Conservation (phyloP, 768 basidiomycete genomes). For the Gautieria morchelliformis region DNA sequence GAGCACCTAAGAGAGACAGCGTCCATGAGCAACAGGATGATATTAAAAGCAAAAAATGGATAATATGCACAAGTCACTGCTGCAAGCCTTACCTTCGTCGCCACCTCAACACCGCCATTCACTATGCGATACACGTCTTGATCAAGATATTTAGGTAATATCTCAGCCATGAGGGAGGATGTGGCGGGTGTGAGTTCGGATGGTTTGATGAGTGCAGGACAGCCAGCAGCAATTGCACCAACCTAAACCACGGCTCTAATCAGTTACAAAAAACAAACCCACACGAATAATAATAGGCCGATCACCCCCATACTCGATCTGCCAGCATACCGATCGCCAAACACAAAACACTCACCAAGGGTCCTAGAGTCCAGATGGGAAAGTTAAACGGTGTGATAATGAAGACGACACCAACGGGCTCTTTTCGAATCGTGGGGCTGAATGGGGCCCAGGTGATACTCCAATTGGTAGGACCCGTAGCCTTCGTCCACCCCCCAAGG, state of each 20-base stretch:
- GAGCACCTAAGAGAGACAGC: constrained; percentile 33
- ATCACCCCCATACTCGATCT: too few species aligned
- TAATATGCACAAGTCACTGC: not conserved
- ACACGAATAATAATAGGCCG: too few species aligned
- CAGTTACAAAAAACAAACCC: not conserved
- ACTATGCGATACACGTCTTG: constrained; percentile 52
- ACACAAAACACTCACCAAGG: constrained; percentile 36
- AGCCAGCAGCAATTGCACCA: constrained; percentile 27
- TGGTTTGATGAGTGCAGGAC: constrained; percentile 21
- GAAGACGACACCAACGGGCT: constrained; percentile 66
- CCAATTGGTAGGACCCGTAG: constrained; percentile 28
- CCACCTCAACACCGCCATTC: constrained; percentile 58
- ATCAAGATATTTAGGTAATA: constrained; percentile 41
- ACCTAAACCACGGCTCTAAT: constrained; percentile 4
- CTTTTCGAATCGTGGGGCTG: constrained; percentile 57
- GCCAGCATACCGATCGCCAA: too few species aligned
- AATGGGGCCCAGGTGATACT: constrained; percentile 46
- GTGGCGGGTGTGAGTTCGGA: constrained; percentile 20
- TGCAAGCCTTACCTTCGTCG: constrained; percentile 34
- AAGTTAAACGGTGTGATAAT: constrained; percentile 47
- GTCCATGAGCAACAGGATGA: not conserved
- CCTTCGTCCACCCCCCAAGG: constrained; percentile 68
- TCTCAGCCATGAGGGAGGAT: constrained; percentile 16
- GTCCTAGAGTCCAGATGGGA: constrained; percentile 40
- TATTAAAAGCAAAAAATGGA: not conserved